Conservation (phyloP, 768 basidiomycete species). For the Lenzites betulinus region DNA sequence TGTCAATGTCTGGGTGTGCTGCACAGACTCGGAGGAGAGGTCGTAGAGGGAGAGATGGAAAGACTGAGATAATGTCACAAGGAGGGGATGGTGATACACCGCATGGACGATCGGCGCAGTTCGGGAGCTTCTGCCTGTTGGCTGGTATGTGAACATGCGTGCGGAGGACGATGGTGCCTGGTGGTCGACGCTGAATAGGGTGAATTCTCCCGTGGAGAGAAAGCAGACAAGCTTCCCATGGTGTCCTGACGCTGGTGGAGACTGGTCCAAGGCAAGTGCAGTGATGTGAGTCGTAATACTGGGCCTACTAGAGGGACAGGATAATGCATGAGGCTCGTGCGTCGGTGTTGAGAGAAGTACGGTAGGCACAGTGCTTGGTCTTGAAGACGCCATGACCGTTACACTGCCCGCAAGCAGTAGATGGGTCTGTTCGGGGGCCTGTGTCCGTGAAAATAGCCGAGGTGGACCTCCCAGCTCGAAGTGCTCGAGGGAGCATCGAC, state of each 20-base stretch:
- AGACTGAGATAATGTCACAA: conserved; percentile 66
- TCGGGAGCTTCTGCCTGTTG: conserved; percentile 40
- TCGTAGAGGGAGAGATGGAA: conserved; percentile 78
- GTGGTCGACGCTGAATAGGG: conserved; percentile 56
- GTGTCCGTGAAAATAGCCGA: conserved; percentile 2
- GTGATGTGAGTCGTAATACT: conserved; percentile 49
- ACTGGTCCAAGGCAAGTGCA: conserved; percentile 74
- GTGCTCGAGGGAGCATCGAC: conserved; percentile 57
- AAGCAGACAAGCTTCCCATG: conserved; percentile 56
- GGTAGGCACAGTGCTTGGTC: conserved; percentile 32
- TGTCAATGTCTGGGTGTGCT: conserved; percentile 64
- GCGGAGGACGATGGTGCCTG: conserved; percentile 43
- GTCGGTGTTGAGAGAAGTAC: conserved; percentile 42
- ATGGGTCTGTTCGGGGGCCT: conserved; percentile 33
- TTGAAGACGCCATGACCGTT: conserved; percentile 58
- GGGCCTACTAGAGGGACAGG: conserved; percentile 42
- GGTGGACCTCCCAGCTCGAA: not conserved
- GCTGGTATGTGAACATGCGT: conserved; percentile 49
- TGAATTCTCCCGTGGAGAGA: conserved; percentile 70
- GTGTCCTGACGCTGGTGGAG: conserved; percentile 46
- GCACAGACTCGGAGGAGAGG: conserved; percentile 52
- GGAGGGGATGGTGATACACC: conserved; percentile 77
- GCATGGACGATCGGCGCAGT: conserved; percentile 58
- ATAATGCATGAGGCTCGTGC: conserved; percentile 41
- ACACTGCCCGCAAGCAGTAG: conserved; percentile 62